Evolutionary conservation across 2,329 filamentous ascomycete genomes (phyloP).

Genomic region (Botrytis medusae): DNA sequence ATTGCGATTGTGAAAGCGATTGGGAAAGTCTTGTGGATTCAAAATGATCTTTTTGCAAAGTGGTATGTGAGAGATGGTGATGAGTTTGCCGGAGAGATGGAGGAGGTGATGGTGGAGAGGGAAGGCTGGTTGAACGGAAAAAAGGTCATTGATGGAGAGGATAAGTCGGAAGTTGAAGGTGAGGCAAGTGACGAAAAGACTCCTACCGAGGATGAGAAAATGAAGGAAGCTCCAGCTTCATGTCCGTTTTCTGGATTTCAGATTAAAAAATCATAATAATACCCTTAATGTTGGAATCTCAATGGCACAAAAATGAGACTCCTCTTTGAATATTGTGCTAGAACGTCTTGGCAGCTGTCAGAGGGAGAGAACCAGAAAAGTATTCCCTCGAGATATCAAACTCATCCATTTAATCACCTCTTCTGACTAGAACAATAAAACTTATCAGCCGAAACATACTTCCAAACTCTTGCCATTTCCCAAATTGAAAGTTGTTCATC

Average conservation of each 20-base stretch:
- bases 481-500: not conserved
- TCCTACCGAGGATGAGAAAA: not conserved
- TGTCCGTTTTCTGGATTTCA: slow-evolving; percentile 16
- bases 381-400: not conserved
- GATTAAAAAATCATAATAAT: not conserved
- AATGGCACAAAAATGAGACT: too few relatives aligned
- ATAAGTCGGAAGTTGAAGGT: not conserved
- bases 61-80: slow-evolving; percentile 54
- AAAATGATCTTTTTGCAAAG: slow-evolving; percentile 83
- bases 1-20: slow-evolving; percentile 73
- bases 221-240: not conserved
- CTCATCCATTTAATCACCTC: not conserved
- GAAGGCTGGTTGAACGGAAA: slow-evolving; percentile 19
- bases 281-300: fast-evolving
- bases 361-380: not conserved
- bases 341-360: not conserved
- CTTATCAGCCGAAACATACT: not conserved
- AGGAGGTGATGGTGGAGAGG: slow-evolving; percentile 16
- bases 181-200: not conserved
- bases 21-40: slow-evolving; percentile 82
- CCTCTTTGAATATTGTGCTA: not conserved
- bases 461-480: not conserved
- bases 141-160: slow-evolving; percentile 7
- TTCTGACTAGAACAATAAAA: not conserved
- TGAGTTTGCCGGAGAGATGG: slow-evolving; percentile 18